Evolutionary conservation across 225 moss, liverwort and hornwort species (phyloP), one percentile per base, ranked within the genome.

Genomic region (Rhytidiadelphus loreus): DNA sequence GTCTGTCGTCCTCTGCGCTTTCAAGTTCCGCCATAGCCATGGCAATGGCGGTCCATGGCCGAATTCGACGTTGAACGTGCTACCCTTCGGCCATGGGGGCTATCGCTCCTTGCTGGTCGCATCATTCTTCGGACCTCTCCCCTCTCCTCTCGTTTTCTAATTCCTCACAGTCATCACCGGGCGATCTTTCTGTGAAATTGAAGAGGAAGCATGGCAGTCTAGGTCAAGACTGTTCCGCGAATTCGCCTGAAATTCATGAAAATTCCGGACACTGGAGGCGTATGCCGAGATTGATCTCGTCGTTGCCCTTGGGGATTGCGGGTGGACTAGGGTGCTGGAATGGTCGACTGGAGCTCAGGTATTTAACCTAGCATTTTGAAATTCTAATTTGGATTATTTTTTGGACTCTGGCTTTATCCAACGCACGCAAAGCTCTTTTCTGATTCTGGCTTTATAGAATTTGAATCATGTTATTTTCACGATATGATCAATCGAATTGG

Each of bases 261-360:
- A 55, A 83, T 39, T 86, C 73, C 72, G 12, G 43, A 50, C 59
- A 59, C 39, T 25, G 35, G 61, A 72, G 87, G 73, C 41, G 81
- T 73, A 35, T 84, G 80, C 74, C 85, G 62, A 57, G 35, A 43
- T 89, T 84, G 77, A 87, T 87, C 87, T 87, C 75, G 39, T 60
- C 28, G 57, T 88, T 73, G 53, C 52, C 23, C 17, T 85, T 43
- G 79, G 58, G 57, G 57, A 86, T 77, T 82, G 41, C 83, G 69
- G 86, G 71, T 33, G 89, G 85, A 74, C 30, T 77, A 65, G 76
- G 76, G 57, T 82, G 58, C 77, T 85, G 82, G 52, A 50, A 78
- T 78, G 82, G 55, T 61, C 69, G 88, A 52, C 86, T 59, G 65
- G 77, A 76, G 84, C 87, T 88, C 75, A 88, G 92, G 90, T 92